These are phyloP conservation scores for Hyphodiscus hymeniophilus DNA, from an alignment of 495 filamentous ascomycete species.

Conservation along the genomic window DNA sequence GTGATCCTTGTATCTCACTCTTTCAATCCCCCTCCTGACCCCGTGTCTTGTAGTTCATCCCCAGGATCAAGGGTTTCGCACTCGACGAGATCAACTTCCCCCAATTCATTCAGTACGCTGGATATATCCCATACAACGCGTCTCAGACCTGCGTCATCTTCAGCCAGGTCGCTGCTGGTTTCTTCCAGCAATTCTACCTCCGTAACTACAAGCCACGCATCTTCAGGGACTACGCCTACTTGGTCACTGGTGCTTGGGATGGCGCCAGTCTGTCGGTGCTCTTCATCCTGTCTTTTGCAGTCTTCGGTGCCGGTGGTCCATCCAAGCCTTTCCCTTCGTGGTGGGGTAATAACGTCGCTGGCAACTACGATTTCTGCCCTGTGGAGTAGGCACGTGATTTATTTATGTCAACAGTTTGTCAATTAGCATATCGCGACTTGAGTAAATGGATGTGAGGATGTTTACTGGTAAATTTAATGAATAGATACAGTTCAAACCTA, in stretches of 20 bases:
- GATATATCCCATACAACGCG: slow-evolving; percentile 37
- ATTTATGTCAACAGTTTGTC: too few species aligned
- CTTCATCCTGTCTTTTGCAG: slow-evolving; percentile 52
- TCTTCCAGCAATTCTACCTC: slow-evolving; percentile 42
- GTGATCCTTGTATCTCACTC: slow-evolving; percentile 4
- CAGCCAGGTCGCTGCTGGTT: slow-evolving; percentile 29
- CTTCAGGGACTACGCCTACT: slow-evolving; percentile 50
- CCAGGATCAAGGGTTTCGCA: slow-evolving; percentile 36
- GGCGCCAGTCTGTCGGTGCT: slow-evolving; percentile 40
- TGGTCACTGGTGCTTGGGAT: slow-evolving; percentile 46
- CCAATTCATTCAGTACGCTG: slow-evolving; percentile 30
- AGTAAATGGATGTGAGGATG: too few species aligned
- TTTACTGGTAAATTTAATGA: too few species aligned
- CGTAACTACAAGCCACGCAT: slow-evolving; percentile 39
- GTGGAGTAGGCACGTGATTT: not conserved
- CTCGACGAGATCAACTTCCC: slow-evolving; percentile 28
- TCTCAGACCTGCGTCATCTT: slow-evolving; percentile 32
- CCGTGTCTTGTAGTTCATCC: slow-evolving; percentile 24
- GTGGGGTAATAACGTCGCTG: slow-evolving; percentile 42
- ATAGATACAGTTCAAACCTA: too few species aligned
- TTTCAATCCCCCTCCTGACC: not conserved
- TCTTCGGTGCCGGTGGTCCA: slow-evolving; percentile 41
- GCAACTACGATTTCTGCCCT: slow-evolving; percentile 29
- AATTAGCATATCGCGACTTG: too few species aligned
- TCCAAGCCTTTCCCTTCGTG: slow-evolving; percentile 33